Conservation (phyloP, 2,329 filamentous ascomycete genomes). For the Aspergillus arachidicola region DNA sequence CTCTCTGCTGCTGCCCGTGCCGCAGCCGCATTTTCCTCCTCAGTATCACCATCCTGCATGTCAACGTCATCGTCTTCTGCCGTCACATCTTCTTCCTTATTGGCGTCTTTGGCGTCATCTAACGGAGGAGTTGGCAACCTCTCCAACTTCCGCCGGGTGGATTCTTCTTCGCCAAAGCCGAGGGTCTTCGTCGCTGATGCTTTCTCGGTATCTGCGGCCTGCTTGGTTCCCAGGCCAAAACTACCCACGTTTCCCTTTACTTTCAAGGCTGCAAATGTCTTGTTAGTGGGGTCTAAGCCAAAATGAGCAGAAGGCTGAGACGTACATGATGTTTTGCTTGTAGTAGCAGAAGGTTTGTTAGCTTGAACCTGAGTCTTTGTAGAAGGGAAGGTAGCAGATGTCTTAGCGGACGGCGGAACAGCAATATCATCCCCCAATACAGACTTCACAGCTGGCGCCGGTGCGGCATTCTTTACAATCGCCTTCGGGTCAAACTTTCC, state of each 20-base stretch:
- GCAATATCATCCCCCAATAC: constrained; percentile 59
- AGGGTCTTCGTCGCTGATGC: constrained; percentile 71
- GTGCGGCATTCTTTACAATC: constrained; percentile 76
- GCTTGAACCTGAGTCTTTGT: constrained; percentile 41
- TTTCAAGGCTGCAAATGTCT: constrained; percentile 52
- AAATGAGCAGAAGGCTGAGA: constrained; percentile 10
- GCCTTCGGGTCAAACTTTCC: constrained; percentile 87
- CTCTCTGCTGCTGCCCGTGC: constrained; percentile 83
- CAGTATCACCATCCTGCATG: constrained; percentile 75
- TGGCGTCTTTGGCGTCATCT: constrained; percentile 62
- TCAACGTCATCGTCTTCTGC: constrained; percentile 74
- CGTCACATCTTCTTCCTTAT: constrained; percentile 50
- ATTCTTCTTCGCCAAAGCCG: constrained; percentile 86
- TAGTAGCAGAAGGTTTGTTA: constrained; percentile 47
- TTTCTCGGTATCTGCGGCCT: constrained; percentile 66
- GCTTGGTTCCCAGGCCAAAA: constrained; percentile 77
- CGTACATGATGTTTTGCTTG: constrained; percentile 46
- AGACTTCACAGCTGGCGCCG: constrained; percentile 58
- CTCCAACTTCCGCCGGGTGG: constrained; percentile 82
- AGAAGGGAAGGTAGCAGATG: constrained; percentile 45
- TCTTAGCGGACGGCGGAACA: constrained; percentile 51
- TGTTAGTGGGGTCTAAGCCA: constrained; percentile 1
- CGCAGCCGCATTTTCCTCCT: constrained; percentile 85
- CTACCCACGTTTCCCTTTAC: constrained; percentile 74
- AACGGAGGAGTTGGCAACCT: constrained; percentile 80